Percentiles rank a stretch among this genome's conserved stretches.
phyloP scores from a whole-genome alignment of 2,329 filamentous ascomycete genomes.

The Nothophaeocryptopus gaeumannii region DNA sequence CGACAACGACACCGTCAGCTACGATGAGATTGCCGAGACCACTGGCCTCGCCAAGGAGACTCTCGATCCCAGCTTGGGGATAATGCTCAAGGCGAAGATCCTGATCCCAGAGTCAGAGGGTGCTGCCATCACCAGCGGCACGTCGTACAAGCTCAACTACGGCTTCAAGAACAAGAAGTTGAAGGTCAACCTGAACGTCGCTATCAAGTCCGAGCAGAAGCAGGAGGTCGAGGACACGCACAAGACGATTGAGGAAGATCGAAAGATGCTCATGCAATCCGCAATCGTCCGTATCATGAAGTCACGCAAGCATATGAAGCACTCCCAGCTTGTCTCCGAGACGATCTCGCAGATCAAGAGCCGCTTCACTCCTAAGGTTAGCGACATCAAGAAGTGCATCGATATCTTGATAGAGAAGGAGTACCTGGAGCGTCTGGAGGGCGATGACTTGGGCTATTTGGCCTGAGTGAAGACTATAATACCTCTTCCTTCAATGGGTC shows the following conservation, averaged over 20 bases:
- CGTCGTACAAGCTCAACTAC: slow-evolving; percentile 80
- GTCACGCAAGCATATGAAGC: slow-evolving; percentile 98
- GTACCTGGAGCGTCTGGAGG: slow-evolving; percentile 92
- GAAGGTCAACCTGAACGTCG: slow-evolving; percentile 92
- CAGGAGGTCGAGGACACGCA: slow-evolving; percentile 95
- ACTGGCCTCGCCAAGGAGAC: slow-evolving; percentile 79
- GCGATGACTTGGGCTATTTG: slow-evolving; percentile 90
- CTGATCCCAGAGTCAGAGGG: slow-evolving; percentile 68
- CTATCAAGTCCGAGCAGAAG: slow-evolving; percentile 92
- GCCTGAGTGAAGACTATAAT: slow-evolving; percentile 54
- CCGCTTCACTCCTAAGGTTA: slow-evolving; percentile 87
- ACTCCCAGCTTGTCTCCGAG: slow-evolving; percentile 88
- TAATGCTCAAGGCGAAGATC: slow-evolving; percentile 92
- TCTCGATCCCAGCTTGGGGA: slow-evolving; percentile 78
- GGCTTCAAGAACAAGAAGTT: slow-evolving; percentile 99
- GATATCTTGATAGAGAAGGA: slow-evolving; percentile 98
- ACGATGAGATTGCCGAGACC: slow-evolving; percentile 79
- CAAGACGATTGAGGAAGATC: slow-evolving; percentile 98
- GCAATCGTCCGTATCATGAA: slow-evolving; percentile 99
- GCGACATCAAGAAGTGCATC: slow-evolving; percentile 99
- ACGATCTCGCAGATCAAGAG: slow-evolving; percentile 92
- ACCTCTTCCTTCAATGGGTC: slow-evolving; percentile 1
- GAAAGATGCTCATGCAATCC: slow-evolving; percentile 95
- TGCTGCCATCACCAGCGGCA: slow-evolving; percentile 73
- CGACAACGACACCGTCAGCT: slow-evolving; percentile 77